A percentile compares a stretch with the other conserved stretches of the same genome.
Conservation (phyloP, 441 rosid species). For the Viola pubescens region DNA sequence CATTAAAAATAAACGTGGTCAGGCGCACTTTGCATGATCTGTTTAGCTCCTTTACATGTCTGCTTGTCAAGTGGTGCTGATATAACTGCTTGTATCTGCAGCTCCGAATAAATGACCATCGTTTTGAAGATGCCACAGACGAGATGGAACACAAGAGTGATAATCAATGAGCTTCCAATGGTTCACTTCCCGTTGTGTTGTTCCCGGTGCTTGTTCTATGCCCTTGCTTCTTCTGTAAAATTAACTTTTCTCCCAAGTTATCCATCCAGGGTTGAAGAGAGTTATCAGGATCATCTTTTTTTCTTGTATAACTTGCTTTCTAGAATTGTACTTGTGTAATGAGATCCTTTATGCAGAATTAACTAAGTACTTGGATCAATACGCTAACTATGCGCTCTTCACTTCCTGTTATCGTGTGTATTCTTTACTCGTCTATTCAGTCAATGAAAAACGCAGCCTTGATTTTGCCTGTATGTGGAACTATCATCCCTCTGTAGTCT, state of each 20-base stretch:
- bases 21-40: not conserved
- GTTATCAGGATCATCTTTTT: not conserved
- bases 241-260: not conserved
- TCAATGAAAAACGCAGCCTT: too few species aligned
- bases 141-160: constrained; percentile 49
- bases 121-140: constrained; percentile 82
- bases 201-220: not conserved
- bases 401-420: too few species aligned
- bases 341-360: not conserved
- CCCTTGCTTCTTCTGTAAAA: constrained; percentile 3
- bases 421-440: too few species aligned
- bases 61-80: not conserved
- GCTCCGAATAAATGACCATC: constrained; percentile 74
- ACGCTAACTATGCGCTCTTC: not conserved
- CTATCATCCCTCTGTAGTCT: too few species aligned
- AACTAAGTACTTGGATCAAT: not conserved
- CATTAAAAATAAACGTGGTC: too few species aligned
- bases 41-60: not conserved
- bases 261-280: not conserved
- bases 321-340: not conserved
- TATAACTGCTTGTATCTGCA: constrained; percentile 23
- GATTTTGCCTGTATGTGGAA: too few species aligned
- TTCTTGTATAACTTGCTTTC: not conserved
- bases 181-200: not conserved
- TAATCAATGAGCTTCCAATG: constrained; percentile 20